phyloP scores from a whole-genome alignment of 2,329 filamentous ascomycete species.

The Fusarium clavum region DNA sequence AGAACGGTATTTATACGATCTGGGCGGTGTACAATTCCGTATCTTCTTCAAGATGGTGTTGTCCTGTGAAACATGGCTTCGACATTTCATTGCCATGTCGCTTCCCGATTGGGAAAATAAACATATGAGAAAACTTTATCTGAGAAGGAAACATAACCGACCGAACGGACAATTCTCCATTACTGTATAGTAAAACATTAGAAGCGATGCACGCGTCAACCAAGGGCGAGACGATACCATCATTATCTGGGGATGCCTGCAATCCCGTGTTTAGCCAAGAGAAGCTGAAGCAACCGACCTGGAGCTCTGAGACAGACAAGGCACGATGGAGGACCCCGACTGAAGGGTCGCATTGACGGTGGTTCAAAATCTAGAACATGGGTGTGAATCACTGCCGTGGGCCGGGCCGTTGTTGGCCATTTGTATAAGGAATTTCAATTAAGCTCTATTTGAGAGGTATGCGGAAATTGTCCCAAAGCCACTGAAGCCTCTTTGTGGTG shows the following conservation, averaged over 20 bases:
- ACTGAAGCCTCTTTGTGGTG: conserved; percentile 14
- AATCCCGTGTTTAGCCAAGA: conserved; percentile 17
- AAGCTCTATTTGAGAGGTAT: conserved; percentile 27
- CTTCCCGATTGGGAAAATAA: neutral
- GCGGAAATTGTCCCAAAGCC: conserved; percentile 24
- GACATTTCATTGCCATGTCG: neutral
- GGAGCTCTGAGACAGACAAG: conserved; percentile 29
- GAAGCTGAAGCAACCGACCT: conserved; percentile 21
- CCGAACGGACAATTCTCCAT: neutral
- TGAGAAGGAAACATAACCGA: conserved; percentile 4
- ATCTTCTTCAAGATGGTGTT: conserved; percentile 1
- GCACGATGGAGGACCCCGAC: conserved; percentile 26
- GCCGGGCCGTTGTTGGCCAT: conserved; percentile 37
- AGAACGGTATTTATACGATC: neutral
- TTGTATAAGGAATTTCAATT: conserved; percentile 22
- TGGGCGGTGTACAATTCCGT: neutral
- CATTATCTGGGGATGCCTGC: conserved; percentile 8
- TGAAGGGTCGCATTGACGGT: conserved; percentile 37
- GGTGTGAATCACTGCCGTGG: conserved; percentile 36
- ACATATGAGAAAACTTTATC: neutral
- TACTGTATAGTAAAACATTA: neutral
- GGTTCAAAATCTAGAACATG: conserved; percentile 36
- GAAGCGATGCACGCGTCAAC: neutral
- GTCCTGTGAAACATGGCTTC: conserved; percentile 33
- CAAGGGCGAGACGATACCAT: neutral